Percentiles rank a stretch among this genome's conserved stretches.
phyloP scores from a whole-genome alignment of 2,329 filamentous ascomycete genomes.

The Sclerotinia subarctica region DNA sequence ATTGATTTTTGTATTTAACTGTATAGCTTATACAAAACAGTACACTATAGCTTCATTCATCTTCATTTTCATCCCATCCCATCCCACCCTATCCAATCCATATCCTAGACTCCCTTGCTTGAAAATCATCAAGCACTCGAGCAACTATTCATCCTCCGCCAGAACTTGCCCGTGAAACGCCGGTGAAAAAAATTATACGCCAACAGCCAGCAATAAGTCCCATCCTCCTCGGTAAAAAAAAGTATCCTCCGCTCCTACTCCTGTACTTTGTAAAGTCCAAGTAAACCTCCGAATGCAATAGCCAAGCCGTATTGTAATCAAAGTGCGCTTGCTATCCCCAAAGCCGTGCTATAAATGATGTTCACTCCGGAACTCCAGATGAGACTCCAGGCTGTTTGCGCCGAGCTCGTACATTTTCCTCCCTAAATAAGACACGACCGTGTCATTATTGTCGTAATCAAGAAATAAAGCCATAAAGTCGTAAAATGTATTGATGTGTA shows the following conservation, averaged over 20 bases:
- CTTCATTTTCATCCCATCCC: too few relatives aligned
- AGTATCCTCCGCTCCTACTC: conserved; percentile 26
- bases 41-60: neutral
- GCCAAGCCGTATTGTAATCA: neutral
- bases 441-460: conserved; percentile 30
- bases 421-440: conserved; percentile 20
- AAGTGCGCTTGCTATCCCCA: conserved; percentile 9
- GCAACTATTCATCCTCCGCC: conserved; percentile 27
- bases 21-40: neutral
- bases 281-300: conserved; percentile 14
- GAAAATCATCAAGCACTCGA: neutral
- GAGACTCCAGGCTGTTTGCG: conserved; percentile 18
- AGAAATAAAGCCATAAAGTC: conserved; percentile 34
- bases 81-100: conserved; percentile 19
- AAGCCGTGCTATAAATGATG: conserved; percentile 12
- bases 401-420: conserved; percentile 17
- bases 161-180: conserved; percentile 32
- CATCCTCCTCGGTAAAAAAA: conserved; percentile 15
- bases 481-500: conserved; percentile 26
- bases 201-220: conserved; percentile 30
- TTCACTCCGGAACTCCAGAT: conserved; percentile 17
- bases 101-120: conserved; percentile 22
- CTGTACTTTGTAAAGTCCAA: conserved; percentile 15
- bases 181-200: conserved; percentile 31
- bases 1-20: conserved; percentile 11